phyloP scores from a whole-genome alignment of 2,329 filamentous ascomycete genomes.

The Aureobasidium sp. region DNA sequence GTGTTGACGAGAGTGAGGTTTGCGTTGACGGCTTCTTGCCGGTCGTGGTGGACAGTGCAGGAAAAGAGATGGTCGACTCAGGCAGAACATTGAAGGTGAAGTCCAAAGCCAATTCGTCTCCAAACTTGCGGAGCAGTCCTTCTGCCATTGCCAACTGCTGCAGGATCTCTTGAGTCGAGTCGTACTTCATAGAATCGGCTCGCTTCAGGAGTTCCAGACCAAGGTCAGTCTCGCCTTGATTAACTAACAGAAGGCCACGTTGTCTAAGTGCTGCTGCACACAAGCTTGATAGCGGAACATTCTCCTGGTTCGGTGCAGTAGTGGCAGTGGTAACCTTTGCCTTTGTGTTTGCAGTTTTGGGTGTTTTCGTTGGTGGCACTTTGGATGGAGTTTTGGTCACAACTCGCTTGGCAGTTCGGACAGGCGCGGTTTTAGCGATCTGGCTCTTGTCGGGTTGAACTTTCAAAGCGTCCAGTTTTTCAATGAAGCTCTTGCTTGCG shows the following conservation, averaged over 20 bases:
- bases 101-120: conserved; percentile 2
- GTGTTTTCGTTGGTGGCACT: background rate
- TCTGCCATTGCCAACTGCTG: conserved; percentile 10
- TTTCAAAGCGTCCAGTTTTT: background rate
- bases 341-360: background rate
- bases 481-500: background rate
- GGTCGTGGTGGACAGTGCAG: conserved; percentile 44
- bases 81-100: conserved; percentile 80
- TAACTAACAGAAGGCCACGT: background rate
- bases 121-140: conserved; percentile 2
- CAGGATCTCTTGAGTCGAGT: background rate
- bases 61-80: conserved; percentile 85
- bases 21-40: background rate
- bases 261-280: conserved; percentile 10
- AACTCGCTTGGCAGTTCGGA: background rate
- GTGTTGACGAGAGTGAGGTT: conserved; percentile 21
- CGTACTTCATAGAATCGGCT: background rate
- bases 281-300: background rate
- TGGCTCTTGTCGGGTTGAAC: background rate
- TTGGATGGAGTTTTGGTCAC: background rate
- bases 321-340: background rate
- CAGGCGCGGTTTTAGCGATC: background rate
- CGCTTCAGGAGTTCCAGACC: conserved; percentile 2
- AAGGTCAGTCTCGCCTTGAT: conserved; percentile 4
- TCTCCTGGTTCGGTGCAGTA: background rate